Evolutionary conservation across 805 yeast genomes (phyloP).

Genomic region (Schwanniomyces vanrijiae): DNA sequence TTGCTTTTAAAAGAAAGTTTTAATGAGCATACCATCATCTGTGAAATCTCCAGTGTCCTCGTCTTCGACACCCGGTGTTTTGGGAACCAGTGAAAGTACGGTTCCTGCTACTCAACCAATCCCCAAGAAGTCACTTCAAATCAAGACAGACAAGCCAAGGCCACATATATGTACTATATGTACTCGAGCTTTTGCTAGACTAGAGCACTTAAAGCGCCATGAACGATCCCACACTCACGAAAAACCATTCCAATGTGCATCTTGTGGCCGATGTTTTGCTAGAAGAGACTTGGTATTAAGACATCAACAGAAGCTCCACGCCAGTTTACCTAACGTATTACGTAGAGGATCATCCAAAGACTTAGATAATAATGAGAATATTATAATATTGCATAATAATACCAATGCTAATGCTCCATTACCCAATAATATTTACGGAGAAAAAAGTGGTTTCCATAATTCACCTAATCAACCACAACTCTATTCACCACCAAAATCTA

Average conservation of each 20-base stretch:
- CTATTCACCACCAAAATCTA: slow-evolving; percentile 13
- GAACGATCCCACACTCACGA: slow-evolving; percentile 94
- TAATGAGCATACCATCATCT: slow-evolving; percentile 1
- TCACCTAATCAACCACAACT: slow-evolving; percentile 11
- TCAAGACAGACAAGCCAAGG: slow-evolving; percentile 90
- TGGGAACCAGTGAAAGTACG: neutral
- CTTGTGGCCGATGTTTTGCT: slow-evolving; percentile 95
- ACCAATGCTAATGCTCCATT: slow-evolving; percentile 53
- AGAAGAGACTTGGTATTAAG: slow-evolving; percentile 83
- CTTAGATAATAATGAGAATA: slow-evolving; percentile 42
- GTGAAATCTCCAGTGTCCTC: neutral
- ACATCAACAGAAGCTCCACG: slow-evolving; percentile 92
- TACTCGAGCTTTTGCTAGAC: slow-evolving; percentile 92
- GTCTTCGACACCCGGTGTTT: slow-evolving; percentile 1
- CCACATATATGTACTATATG: slow-evolving; percentile 90
- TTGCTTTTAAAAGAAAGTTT: neutral
- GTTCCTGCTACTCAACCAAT: slow-evolving; percentile 54
- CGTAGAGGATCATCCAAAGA: slow-evolving; percentile 29
- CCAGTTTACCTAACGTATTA: slow-evolving; percentile 43
- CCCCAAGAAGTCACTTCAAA: slow-evolving; percentile 79
- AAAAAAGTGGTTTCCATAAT: neutral
- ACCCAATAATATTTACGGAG: slow-evolving; percentile 14
- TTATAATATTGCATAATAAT: slow-evolving; percentile 52
- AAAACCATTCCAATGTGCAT: slow-evolving; percentile 94
- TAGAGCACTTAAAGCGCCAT: slow-evolving; percentile 92